phyloP scores from a whole-genome alignment of 73 alveolate genomes.

The Paramecium pentaurelia region DNA sequence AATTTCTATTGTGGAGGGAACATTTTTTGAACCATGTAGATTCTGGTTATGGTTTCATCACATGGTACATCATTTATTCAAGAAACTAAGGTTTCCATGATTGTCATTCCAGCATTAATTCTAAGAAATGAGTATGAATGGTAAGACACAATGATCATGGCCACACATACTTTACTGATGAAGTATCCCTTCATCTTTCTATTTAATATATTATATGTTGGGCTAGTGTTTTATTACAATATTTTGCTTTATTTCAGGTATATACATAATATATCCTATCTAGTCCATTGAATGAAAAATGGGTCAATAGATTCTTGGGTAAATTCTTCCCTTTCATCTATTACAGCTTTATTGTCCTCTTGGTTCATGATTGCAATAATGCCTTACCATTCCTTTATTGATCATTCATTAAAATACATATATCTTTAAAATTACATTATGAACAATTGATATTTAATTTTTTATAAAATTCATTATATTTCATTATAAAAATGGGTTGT shows the following conservation, averaged over 20 bases:
- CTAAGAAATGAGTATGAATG: not conserved
- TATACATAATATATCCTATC: not conserved
- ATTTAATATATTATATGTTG: not conserved
- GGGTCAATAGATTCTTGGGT: not conserved
- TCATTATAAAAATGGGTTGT: not conserved
- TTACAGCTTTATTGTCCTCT: not conserved
- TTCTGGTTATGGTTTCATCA: slow-evolving; percentile 1
- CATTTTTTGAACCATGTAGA: not conserved
- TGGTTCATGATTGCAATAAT: slow-evolving; percentile 13
- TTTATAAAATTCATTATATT: not conserved
- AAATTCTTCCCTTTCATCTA: not conserved
- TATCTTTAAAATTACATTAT: not conserved
- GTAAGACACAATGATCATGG: not conserved
- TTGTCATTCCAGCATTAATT: not conserved
- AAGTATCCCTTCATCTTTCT: not conserved
- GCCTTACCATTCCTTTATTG: not conserved
- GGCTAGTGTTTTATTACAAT: not conserved
- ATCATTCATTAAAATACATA: not conserved
- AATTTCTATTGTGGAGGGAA: slow-evolving; percentile 26
- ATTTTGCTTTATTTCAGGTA: not conserved
- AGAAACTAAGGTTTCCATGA: not conserved
- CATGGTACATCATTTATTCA: not conserved
- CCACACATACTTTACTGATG: not conserved
- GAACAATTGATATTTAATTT: not conserved
- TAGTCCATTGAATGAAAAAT: not conserved